Conservation (phyloP, 2,329 filamentous ascomycete genomes). For the Cadophora gregata region DNA sequence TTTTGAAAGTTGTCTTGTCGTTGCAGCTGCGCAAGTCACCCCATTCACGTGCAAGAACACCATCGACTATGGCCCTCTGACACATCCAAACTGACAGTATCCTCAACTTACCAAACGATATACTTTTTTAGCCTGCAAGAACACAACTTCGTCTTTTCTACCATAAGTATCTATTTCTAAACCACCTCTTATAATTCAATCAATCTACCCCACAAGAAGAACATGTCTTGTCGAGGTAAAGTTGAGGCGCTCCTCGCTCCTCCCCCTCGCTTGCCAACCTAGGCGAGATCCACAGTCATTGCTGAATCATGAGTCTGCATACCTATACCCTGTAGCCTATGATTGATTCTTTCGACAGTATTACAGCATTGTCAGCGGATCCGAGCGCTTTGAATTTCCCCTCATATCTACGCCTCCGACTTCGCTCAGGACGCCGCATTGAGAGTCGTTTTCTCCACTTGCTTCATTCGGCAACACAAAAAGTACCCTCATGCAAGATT, state of each 20-base stretch:
- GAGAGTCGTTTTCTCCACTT: neutral
- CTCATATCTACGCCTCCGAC: neutral
- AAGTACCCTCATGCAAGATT: neutral
- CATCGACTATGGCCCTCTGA: too few relatives aligned
- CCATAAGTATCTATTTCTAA: neutral
- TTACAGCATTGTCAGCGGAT: neutral
- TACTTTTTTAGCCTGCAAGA: too few relatives aligned
- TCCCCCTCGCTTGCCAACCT: neutral
- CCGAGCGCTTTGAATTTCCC: neutral
- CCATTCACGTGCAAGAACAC: too few relatives aligned
- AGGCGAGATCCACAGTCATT: neutral
- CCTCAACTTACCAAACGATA: too few relatives aligned
- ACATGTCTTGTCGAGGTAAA: neutral
- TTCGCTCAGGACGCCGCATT: neutral
- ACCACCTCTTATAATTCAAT: neutral
- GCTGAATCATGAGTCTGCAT: constrained; percentile 11
- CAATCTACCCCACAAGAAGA: neutral
- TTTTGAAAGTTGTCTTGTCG: neutral
- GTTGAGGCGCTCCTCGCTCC: neutral
- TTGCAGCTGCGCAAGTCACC: neutral
- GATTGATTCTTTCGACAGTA: neutral
- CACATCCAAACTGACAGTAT: too few relatives aligned
- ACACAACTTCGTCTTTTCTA: too few relatives aligned
- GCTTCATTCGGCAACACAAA: neutral
- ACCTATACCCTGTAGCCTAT: neutral